Evolutionary conservation across 2,329 filamentous ascomycete genomes (phyloP), one percentile per base, ranked within the genome.

Genomic region (Stagonosporopsis vannaccii): DNA sequence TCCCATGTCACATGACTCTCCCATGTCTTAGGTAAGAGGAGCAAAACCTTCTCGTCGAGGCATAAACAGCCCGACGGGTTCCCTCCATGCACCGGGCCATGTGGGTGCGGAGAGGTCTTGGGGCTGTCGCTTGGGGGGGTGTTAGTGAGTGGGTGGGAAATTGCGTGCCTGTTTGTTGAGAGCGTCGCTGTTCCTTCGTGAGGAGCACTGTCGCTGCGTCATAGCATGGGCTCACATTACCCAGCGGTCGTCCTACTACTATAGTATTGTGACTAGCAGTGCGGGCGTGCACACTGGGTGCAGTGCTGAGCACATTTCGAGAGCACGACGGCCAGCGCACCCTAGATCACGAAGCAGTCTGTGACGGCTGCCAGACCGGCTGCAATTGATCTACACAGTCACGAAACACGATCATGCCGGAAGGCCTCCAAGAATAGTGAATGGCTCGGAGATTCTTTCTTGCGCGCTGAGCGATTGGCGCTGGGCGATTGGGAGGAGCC

Each of bases 151-250:
- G 45, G 19, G 46, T 41, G 44, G 56, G 52, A 56, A 54, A 56
- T 57, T 56, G 52, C 43, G 51, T 33, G 51, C 41, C 48, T 52
- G 53, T 52, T 56, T 61, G 61, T 59, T 66, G 59, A 51, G 53
- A 41, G 1, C 20, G 17, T 43, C 20, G 41, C 57, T 58, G 49
- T 42, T 49, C 40, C 39, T 28, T 19, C 33, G 25, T 23, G 46
- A 46, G 19, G 35, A 41, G 46, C 36, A 37, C 12, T 4, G 19
- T 19, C 11, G 35, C 42, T 56, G 41, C 46, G 41, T 50, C 52
- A 56, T 56, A 26, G 32, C 43, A 45, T 25, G 13, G 22, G 3
- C 35, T 25, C 32, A 25, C n/a, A 28, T n/a, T 20, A 40, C 28
- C 19, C 25, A 39, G 44, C 12, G 13, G 45, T 49, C 43, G 43